Percentiles rank a stretch among this genome's conserved stretches.
Evolutionary conservation across 345 rosid species (phyloP).

Genomic region (Lumnitzera littorea): DNA sequence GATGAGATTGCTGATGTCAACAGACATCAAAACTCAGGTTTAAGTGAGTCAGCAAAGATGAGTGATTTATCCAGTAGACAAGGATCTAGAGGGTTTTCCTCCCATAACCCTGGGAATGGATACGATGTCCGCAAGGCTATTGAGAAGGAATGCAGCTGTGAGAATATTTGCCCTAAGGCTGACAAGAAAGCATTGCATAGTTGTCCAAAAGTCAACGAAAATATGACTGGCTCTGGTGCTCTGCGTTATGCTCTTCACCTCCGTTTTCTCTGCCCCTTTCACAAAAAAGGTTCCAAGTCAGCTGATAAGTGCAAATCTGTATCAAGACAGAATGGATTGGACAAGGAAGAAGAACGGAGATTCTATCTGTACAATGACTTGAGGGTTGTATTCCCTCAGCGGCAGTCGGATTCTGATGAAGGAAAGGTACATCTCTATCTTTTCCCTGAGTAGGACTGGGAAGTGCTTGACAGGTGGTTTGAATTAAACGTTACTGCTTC

Average conservation of each 20-base stretch:
- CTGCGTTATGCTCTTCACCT: slow-evolving; percentile 90
- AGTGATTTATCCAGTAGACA: slow-evolving; percentile 11
- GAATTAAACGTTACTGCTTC: too few relatives aligned
- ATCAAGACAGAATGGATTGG: slow-evolving; percentile 26
- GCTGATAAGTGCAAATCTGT: slow-evolving; percentile 36
- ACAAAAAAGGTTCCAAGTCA: slow-evolving; percentile 52
- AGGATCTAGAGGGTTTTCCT: slow-evolving; percentile 5
- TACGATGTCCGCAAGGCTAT: slow-evolving; percentile 14
- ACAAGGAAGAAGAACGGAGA: slow-evolving; percentile 45
- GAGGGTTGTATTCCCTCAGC: slow-evolving; percentile 88
- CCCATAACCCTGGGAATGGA: slow-evolving; percentile 13
- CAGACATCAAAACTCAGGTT: slow-evolving; percentile 24
- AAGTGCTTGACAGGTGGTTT: neutral
- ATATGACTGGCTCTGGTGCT: slow-evolving; percentile 47
- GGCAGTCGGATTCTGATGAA: slow-evolving; percentile 91
- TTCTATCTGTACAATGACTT: slow-evolving; percentile 83
- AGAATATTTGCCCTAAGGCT: slow-evolving; percentile 13
- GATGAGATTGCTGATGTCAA: slow-evolving; percentile 16
- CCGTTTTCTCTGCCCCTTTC: slow-evolving; percentile 64
- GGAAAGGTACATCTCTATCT: slow-evolving; percentile 63
- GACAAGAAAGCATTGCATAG: slow-evolving; percentile 20
- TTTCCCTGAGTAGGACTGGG: neutral
- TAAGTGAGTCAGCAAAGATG: slow-evolving; percentile 18
- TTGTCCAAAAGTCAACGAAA: slow-evolving; percentile 49
- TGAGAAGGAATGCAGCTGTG: slow-evolving; percentile 14